Evolutionary conservation across 108 stramenopile species (phyloP).

Genomic region (Cyclotella choctawhatcheeana): DNA sequence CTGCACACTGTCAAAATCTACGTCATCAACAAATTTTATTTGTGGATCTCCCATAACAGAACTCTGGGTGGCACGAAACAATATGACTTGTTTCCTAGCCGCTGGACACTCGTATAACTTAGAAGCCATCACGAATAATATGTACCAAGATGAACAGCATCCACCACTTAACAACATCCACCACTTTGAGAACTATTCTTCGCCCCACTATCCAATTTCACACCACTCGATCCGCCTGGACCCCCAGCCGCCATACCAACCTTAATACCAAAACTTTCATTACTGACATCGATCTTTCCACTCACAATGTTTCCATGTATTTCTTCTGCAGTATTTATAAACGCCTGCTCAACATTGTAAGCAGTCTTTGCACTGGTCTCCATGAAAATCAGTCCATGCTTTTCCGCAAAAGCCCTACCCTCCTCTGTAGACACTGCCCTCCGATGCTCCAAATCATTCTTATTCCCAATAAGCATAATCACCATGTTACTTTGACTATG

Average conservation of each 20-base stretch:
- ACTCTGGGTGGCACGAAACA: no score
- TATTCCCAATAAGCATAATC: conserved; percentile 99
- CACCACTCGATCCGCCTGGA: conserved; percentile 18
- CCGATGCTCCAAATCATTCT: conserved; percentile 96
- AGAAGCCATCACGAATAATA: no score
- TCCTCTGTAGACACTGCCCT: conserved; percentile 96
- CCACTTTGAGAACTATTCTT: conserved; percentile 27
- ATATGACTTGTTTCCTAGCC: no score
- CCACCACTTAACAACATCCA: conserved; percentile 54
- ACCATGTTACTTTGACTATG: conserved; percentile 99
- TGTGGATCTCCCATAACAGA: no score
- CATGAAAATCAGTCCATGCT: conserved; percentile 97
- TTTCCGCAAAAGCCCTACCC: conserved; percentile 98
- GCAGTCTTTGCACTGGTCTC: conserved; percentile 99
- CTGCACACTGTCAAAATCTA: no score
- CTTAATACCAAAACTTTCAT: conserved; percentile 97
- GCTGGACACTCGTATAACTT: no score
- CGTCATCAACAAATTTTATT: no score
- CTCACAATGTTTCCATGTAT: conserved; percentile 96
- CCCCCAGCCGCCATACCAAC: conserved; percentile 85
- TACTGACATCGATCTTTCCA: conserved; percentile 96
- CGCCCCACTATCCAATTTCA: conserved; percentile 24
- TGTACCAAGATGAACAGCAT: no score
- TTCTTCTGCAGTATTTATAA: conserved; percentile 96
- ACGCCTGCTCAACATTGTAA: conserved; percentile 98